Conservation (phyloP, 192 early-diverging fungal genomes). For the Fimicolochytrium jonesii region DNA sequence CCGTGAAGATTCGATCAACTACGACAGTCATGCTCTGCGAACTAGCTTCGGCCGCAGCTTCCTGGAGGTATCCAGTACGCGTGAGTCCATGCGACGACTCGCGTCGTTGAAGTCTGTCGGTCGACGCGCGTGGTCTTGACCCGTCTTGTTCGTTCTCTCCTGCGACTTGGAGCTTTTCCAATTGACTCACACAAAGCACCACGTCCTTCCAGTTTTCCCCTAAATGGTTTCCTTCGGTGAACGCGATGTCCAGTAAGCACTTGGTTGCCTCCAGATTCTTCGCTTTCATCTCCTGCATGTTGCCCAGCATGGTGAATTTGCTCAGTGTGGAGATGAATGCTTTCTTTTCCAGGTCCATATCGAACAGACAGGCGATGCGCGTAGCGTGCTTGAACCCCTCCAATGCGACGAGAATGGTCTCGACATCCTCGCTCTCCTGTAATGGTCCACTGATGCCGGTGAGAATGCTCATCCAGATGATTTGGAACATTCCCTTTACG, state of each 20-base stretch:
- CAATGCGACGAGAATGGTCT: conserved; percentile 51
- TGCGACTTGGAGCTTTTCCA: conserved; percentile 79
- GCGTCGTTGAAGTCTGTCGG: conserved; percentile 17
- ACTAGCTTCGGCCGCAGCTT: conserved; percentile 44
- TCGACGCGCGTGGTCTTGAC: background rate
- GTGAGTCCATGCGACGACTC: conserved; percentile 15
- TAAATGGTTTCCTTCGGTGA: conserved; percentile 44
- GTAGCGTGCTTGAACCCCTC: conserved; percentile 79
- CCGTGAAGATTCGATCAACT: conserved; percentile 82
- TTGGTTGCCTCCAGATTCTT: conserved; percentile 93
- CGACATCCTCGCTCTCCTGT: conserved; percentile 76
- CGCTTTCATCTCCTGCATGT: conserved; percentile 80
- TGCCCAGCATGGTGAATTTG: conserved; percentile 80
- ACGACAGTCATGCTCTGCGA: conserved; percentile 72
- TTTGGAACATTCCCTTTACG: conserved; percentile 87
- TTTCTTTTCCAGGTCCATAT: conserved; percentile 81
- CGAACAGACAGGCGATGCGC: conserved; percentile 82
- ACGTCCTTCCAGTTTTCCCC: conserved; percentile 80
- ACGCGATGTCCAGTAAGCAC: conserved; percentile 76
- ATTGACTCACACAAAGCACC: conserved; percentile 76
- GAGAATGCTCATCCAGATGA: conserved; percentile 83
- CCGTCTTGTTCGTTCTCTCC: conserved; percentile 1
- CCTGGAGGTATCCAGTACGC: conserved; percentile 36
- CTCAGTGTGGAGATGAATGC: conserved; percentile 87
- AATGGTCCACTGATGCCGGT: conserved; percentile 77